Evolutionary conservation across 2,329 filamentous ascomycete species (phyloP), one percentile per base, ranked within the genome.

Genomic region (Arthrobotrys conoides): DNA sequence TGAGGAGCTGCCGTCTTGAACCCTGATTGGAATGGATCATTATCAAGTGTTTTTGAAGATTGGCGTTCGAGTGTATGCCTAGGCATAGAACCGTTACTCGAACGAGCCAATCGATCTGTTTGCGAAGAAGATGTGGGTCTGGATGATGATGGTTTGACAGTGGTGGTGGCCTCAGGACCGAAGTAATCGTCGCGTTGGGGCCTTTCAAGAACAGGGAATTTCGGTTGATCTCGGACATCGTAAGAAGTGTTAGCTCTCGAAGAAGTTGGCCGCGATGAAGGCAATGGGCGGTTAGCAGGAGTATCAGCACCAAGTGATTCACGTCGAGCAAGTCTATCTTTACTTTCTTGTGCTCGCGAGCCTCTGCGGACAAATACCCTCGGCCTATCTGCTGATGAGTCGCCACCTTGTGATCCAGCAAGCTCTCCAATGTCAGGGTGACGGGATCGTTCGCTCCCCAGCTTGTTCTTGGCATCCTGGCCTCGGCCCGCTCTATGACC

Each of bases 11-110:
- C 63, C 16, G 71, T 69, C 30, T 46, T 61, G n/a, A 75, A 75
- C 9, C 71, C 71, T n/a, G 71, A 63, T n/a, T 64, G 24, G 18
- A 75, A 75, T 6, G 71, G 71, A 20, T 75, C 64, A 18, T 55
- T 75, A 4, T 75, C 71, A 51, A 27, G 30, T 48, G 55, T n/a
- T 46, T 3, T 61, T 14, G 64, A 51, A 9, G 30, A 51, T 38
- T 46, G 64, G 4, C 53, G 71, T 24, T 63, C 51, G 0, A 68
- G 64, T 3, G 71, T 68, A 30, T 68, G 67, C 6, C 64, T 48
- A 10, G 53, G 6, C 44, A 46, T 38, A 24, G 63, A 65, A 3
- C 51, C 53, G 18, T 51, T 68, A 24, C 51, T 63, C 3, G 63
- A 51, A 14, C 61, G 51, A 14, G 63, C 63, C 22, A 63, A 22